Evolutionary conservation across 352 stramenopile species (phyloP).

Genomic region (Globisporangium parvum): DNA sequence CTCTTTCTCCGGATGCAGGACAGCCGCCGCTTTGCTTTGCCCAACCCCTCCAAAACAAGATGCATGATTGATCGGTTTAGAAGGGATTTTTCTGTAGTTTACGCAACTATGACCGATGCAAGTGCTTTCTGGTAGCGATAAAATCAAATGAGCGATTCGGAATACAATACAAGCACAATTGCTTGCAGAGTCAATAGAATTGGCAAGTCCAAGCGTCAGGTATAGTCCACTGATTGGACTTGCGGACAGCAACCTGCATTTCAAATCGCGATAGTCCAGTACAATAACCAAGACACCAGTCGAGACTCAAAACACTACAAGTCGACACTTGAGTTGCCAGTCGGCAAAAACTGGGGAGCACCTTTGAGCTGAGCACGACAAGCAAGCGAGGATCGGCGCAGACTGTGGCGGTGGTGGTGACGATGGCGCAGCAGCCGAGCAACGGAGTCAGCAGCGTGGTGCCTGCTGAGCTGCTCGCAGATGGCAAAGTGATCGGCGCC

Average conservation of each 20-base stretch:
- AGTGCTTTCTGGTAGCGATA: no score
- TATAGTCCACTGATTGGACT: no score
- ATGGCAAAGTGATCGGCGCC: constrained; percentile 54
- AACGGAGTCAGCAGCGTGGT: constrained; percentile 19
- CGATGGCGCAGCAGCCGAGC: constrained; percentile 10
- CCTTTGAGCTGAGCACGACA: neutral
- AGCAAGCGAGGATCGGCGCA: neutral
- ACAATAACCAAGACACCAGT: neutral
- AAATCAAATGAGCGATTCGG: no score
- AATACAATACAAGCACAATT: neutral
- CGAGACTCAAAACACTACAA: neutral
- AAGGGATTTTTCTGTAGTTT: neutral
- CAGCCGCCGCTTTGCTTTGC: constrained; percentile 10
- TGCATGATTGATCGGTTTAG: neutral
- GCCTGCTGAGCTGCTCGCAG: constrained; percentile 52
- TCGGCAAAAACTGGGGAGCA: no score
- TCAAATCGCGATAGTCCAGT: neutral
- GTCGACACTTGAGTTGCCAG: neutral
- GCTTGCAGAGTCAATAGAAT: neutral
- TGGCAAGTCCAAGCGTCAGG: neutral
- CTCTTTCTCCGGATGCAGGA: constrained; percentile 27
- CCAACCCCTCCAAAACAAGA: neutral
- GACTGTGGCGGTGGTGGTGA: neutral
- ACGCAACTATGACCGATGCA: no score
- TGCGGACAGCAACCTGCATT: no score